These are phyloP conservation scores for Limtongia smithiae DNA, from an alignment of 805 yeast genomes.

Conservation along the genomic window DNA sequence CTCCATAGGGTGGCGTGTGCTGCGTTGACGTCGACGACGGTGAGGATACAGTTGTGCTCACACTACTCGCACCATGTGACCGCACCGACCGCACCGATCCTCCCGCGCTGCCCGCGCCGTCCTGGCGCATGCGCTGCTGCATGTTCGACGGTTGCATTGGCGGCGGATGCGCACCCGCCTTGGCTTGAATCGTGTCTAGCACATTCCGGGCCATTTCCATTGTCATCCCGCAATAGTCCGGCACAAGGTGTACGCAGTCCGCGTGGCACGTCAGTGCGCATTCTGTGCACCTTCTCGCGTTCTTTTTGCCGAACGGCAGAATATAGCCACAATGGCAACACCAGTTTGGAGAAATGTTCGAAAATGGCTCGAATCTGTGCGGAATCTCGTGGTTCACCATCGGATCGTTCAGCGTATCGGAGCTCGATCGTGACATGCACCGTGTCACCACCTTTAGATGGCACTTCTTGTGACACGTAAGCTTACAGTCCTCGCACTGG, in stretches of 20 bases:
- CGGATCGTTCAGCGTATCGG: slow-evolving; percentile 65
- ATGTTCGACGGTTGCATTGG: neutral
- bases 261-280: slow-evolving; percentile 96
- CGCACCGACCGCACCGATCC: too few relatives aligned
- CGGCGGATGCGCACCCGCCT: slow-evolving; percentile 14
- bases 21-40: too few relatives aligned
- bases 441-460: slow-evolving; percentile 74
- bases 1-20: too few relatives aligned
- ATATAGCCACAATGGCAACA: slow-evolving; percentile 99
- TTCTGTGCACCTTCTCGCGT: slow-evolving; percentile 62
- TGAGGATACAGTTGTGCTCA: too few relatives aligned
- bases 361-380: slow-evolving; percentile 87
- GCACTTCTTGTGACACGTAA: slow-evolving; percentile 75
- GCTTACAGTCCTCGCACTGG: slow-evolving; percentile 77
- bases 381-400: slow-evolving; percentile 95
- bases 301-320: slow-evolving; percentile 90
- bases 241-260: slow-evolving; percentile 88
- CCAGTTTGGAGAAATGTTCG: slow-evolving; percentile 97
- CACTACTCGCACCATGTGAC: too few relatives aligned
- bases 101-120: too few relatives aligned
- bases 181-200: slow-evolving; percentile 53
- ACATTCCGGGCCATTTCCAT: slow-evolving; percentile 95
- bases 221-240: slow-evolving; percentile 98
- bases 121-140: neutral
- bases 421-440: slow-evolving; percentile 70